Percentiles rank a stretch among this genome's conserved stretches.
These are phyloP conservation scores for Jasminum sambac DNA, from an alignment of 257 asterid species.

Conservation along the genomic window DNA sequence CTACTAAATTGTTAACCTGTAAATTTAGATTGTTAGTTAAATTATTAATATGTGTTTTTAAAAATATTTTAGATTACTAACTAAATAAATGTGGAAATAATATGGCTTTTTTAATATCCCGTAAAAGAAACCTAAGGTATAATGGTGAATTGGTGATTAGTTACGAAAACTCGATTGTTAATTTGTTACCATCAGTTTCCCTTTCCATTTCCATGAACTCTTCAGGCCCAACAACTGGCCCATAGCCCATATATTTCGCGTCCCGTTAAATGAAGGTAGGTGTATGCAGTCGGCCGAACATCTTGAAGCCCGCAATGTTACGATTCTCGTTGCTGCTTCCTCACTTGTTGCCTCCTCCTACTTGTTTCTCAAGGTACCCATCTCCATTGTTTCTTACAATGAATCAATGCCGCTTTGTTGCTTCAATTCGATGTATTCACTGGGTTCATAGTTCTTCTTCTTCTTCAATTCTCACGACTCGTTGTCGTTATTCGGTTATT, in stretches of 20 bases:
- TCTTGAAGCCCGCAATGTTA: conserved; percentile 30
- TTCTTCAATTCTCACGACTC: not conserved
- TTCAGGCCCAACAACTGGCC: not conserved
- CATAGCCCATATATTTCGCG: not conserved
- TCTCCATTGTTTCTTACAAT: not conserved
- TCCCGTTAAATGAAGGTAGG: not conserved
- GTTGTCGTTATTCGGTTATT: not conserved
- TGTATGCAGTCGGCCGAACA: not conserved
- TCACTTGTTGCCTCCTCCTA: conserved; percentile 20
- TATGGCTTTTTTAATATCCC: too few relatives aligned
- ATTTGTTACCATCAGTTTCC: too few relatives aligned
- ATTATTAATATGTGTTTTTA: too few relatives aligned
- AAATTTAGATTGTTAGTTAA: too few relatives aligned
- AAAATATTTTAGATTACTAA: too few relatives aligned
- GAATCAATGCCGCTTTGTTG: not conserved
- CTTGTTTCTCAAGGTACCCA: conserved; percentile 36
- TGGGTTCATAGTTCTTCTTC: conserved; percentile 1
- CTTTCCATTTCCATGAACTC: not conserved
- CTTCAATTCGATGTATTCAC: not conserved
- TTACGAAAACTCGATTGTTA: too few relatives aligned
- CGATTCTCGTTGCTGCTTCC: conserved; percentile 44
- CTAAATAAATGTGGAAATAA: too few relatives aligned
- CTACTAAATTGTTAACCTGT: too few relatives aligned
- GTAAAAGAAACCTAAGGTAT: too few relatives aligned
- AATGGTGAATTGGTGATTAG: too few relatives aligned